phyloP scores from a whole-genome alignment of 805 yeast genomes.

The Metschnikowia santaceciliae region DNA sequence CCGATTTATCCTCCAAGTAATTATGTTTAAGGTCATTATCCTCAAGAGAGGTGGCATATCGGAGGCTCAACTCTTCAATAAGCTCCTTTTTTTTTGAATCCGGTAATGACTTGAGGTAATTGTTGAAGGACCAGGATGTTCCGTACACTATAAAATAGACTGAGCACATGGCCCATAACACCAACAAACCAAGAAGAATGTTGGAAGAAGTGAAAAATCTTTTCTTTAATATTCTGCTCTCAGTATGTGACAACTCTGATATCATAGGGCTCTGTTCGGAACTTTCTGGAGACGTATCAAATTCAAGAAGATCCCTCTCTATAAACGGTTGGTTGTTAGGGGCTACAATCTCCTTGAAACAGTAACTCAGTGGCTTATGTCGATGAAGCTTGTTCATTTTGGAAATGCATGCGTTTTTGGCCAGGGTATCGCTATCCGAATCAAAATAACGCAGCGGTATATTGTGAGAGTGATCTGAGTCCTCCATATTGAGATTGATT shows the following conservation, averaged over 20 bases:
- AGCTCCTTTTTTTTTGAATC: slow-evolving; percentile 5
- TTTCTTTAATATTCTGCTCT: background rate
- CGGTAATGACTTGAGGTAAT: slow-evolving; percentile 6
- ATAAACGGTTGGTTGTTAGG: background rate
- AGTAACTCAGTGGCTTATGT: slow-evolving; percentile 2
- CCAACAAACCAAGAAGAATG: background rate
- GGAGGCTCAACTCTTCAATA: slow-evolving; percentile 4
- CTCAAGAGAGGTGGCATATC: background rate
- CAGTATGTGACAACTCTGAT: background rate
- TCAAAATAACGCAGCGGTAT: background rate
- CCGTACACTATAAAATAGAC: slow-evolving; percentile 8
- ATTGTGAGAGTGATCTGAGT: background rate
- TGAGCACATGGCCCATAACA: background rate
- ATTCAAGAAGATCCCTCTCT: background rate
- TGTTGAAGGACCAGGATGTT: slow-evolving; percentile 7
- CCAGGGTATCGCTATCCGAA: slow-evolving; percentile 2
- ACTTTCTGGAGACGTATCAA: background rate
- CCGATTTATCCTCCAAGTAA: background rate
- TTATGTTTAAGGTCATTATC: background rate
- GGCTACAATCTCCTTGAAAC: background rate
- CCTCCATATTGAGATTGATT: background rate
- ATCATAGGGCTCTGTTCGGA: background rate
- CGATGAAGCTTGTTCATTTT: background rate
- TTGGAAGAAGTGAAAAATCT: background rate
- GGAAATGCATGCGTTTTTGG: background rate